These are phyloP conservation scores for Pleurotus tuber-regium DNA, from an alignment of 768 basidiomycete species.

Conservation along the genomic window DNA sequence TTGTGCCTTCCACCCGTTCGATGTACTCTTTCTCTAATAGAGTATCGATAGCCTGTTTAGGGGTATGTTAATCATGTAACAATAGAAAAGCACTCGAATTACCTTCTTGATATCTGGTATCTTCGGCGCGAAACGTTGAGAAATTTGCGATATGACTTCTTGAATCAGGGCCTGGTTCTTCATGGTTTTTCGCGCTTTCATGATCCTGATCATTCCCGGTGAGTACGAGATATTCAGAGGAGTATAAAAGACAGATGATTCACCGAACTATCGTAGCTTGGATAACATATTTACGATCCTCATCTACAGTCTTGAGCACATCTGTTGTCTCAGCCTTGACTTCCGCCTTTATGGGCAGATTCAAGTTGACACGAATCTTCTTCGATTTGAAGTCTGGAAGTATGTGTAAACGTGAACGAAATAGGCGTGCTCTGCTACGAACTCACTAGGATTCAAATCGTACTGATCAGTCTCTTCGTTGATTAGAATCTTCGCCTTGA, in stretches of 20 bases:
- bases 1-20: slow-evolving; percentile 88
- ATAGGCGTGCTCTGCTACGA: background rate
- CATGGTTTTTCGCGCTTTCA: slow-evolving; percentile 95
- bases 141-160: slow-evolving; percentile 88
- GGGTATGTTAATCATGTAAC: slow-evolving; percentile 13
- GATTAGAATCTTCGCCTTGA: slow-evolving; percentile 87
- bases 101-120: slow-evolving; percentile 98
- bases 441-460: slow-evolving; percentile 78
- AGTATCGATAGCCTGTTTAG: slow-evolving; percentile 78
- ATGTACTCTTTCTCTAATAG: slow-evolving; percentile 97
- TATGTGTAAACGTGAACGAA: slow-evolving; percentile 1
- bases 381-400: slow-evolving; percentile 81
- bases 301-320: slow-evolving; percentile 92
- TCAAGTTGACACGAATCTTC: slow-evolving; percentile 91
- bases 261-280: slow-evolving; percentile 91
- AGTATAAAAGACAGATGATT: slow-evolving; percentile 15
- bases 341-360: slow-evolving; percentile 92
- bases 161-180: slow-evolving; percentile 90
- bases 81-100: slow-evolving; percentile 10
- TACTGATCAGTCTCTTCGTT: slow-evolving; percentile 89
- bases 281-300: slow-evolving; percentile 95
- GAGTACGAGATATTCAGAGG: slow-evolving; percentile 1
- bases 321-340: slow-evolving; percentile 88
- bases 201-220: slow-evolving; percentile 53
- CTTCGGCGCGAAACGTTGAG: slow-evolving; percentile 86